Percentiles rank a stretch among this genome's conserved stretches.
Evolutionary conservation across 2,329 filamentous ascomycete species (phyloP).

Genomic region (Aspergillus melleus): DNA sequence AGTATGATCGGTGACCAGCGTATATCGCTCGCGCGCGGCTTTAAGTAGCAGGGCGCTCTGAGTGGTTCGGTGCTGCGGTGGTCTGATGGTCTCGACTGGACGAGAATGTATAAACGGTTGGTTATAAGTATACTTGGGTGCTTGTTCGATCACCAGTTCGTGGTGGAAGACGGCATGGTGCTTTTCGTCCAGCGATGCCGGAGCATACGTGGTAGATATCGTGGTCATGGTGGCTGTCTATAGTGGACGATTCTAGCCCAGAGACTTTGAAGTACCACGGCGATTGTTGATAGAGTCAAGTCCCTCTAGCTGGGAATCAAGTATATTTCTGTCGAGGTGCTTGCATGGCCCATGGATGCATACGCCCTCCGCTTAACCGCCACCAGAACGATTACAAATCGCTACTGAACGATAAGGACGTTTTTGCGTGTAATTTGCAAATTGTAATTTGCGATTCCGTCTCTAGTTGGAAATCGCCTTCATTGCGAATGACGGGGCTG

Average conservation of each 20-base stretch:
- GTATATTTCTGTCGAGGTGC: neutral
- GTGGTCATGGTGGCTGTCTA: constrained; percentile 9
- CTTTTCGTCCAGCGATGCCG: constrained; percentile 12
- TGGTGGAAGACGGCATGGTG: constrained; percentile 10
- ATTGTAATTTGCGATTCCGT: neutral
- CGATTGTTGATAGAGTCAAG: neutral
- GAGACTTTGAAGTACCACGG: no score
- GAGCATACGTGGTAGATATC: constrained; percentile 13
- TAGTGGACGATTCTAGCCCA: neutral
- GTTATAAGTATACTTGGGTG: neutral
- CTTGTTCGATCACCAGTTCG: constrained; percentile 11
- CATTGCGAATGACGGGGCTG: constrained; percentile 35
- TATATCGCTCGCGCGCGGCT: constrained; percentile 52
- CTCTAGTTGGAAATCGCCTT: neutral
- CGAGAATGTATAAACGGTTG: neutral
- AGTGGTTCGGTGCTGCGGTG: constrained; percentile 9
- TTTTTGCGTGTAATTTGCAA: constrained; percentile 11
- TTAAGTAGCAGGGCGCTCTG: constrained; percentile 55
- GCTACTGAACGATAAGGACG: neutral
- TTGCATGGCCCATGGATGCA: neutral
- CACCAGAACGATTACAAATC: neutral
- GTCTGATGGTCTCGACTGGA: constrained; percentile 7
- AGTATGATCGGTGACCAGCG: constrained; percentile 45
- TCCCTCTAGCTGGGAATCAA: neutral
- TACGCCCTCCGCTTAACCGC: neutral